A percentile compares a stretch with the other conserved stretches of the same genome.
These are phyloP conservation scores for Mortierella sp. DNA, from an alignment of 371 early-diverging fungal genomes.

Conservation along the genomic window DNA sequence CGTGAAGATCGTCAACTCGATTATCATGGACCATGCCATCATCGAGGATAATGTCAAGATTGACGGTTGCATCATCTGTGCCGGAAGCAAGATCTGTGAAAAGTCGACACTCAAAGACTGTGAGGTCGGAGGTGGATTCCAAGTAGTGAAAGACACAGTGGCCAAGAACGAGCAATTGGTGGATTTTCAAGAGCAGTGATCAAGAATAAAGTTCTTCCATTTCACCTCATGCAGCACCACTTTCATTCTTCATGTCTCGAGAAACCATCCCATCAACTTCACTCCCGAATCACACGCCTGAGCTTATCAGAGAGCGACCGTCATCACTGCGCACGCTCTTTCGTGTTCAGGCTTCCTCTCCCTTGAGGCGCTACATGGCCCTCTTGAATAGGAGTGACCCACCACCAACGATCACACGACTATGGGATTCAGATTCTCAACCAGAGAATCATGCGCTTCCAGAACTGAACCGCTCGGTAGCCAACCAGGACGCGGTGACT, in stretches of 20 bases:
- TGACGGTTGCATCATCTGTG: constrained; percentile 89
- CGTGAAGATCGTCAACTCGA: constrained; percentile 92
- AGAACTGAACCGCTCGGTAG: not conserved
- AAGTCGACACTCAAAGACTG: constrained; percentile 88
- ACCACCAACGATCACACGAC: constrained; percentile 11
- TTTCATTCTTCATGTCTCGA: constrained; percentile 8
- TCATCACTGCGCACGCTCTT: constrained; percentile 16
- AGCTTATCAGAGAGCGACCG: not conserved
- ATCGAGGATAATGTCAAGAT: constrained; percentile 92
- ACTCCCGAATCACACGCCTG: not conserved
- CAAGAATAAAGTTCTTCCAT: no score
- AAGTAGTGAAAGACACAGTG: constrained; percentile 79
- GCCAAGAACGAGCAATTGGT: constrained; percentile 58
- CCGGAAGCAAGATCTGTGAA: constrained; percentile 80
- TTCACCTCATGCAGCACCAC: no score
- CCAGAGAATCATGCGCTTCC: not conserved
- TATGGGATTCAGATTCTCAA: constrained; percentile 1
- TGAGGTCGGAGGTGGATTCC: constrained; percentile 83
- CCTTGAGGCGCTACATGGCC: constrained; percentile 28
- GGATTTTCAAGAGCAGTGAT: constrained; percentile 57
- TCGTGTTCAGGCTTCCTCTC: constrained; percentile 16
- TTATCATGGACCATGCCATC: constrained; percentile 94
- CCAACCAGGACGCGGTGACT: no score
- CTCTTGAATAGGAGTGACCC: constrained; percentile 7
- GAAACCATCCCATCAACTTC: not conserved